These are phyloP conservation scores for Pleurotus sapidus DNA, from an alignment of 768 basidiomycete genomes.

Conservation along the genomic window DNA sequence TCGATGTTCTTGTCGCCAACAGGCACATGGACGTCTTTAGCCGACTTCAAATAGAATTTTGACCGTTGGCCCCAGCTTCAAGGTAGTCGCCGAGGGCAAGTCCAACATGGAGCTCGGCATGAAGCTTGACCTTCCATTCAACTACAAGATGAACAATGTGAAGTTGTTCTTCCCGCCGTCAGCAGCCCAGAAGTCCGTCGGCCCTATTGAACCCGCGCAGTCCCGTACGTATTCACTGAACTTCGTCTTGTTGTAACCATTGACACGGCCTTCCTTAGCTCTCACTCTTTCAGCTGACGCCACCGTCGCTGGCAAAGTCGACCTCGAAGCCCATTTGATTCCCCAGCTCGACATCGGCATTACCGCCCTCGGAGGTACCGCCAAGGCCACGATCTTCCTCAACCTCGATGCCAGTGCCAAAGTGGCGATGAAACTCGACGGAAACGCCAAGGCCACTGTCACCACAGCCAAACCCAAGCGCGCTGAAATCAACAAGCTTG, in stretches of 20 bases:
- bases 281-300: slow-evolving; percentile 30
- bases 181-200: slow-evolving; percentile 15
- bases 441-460: slow-evolving; percentile 7
- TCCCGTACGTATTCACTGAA: slow-evolving; percentile 21
- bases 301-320: slow-evolving; percentile 21
- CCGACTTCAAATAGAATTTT: slow-evolving; percentile 24
- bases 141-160: slow-evolving; percentile 26
- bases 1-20: too few relatives aligned
- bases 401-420: slow-evolving; percentile 26
- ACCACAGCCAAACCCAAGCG: slow-evolving; percentile 6
- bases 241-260: background rate
- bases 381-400: slow-evolving; percentile 14
- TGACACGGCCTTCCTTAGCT: slow-evolving; percentile 11
- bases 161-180: slow-evolving; percentile 35
- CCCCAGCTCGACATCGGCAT: slow-evolving; percentile 15
- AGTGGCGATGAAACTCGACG: slow-evolving; percentile 18
- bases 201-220: slow-evolving; percentile 21
- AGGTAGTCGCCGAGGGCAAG: slow-evolving; percentile 24
- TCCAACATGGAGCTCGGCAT: slow-evolving; percentile 29
- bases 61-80: slow-evolving; percentile 37
- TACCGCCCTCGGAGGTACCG: slow-evolving; percentile 13
- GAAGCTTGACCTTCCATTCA: slow-evolving; percentile 21
- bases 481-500: background rate
- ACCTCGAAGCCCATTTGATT: slow-evolving; percentile 31
- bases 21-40: background rate